Evolutionary conservation across 345 rosid genomes (phyloP).

Genomic region (Sonneratia alba): DNA sequence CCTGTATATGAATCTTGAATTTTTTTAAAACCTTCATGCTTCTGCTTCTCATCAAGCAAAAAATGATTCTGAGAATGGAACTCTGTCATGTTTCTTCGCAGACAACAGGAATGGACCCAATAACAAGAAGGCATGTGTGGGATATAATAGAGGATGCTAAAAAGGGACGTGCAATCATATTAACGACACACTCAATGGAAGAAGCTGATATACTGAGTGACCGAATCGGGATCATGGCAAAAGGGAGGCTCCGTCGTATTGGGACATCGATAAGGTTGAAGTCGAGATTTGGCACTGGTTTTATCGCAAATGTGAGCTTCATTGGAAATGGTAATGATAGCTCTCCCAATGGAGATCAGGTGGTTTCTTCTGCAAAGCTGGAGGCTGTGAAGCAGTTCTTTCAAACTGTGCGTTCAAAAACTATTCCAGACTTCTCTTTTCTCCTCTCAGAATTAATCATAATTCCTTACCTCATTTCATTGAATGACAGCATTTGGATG

Average conservation of each 20-base stretch:
- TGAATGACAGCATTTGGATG: constrained; percentile 52
- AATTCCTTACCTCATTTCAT: neutral
- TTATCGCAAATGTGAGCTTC: constrained; percentile 69
- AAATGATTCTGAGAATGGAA: neutral
- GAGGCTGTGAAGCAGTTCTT: constrained; percentile 66
- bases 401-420: constrained; percentile 40
- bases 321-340: constrained; percentile 10
- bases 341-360: neutral
- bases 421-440: neutral
- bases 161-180: constrained; percentile 71
- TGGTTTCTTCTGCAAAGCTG: constrained; percentile 18
- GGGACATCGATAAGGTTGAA: constrained; percentile 87
- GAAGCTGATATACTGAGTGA: constrained; percentile 90
- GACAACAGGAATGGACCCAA: constrained; percentile 95
- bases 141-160: constrained; percentile 78
- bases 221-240: constrained; percentile 89
- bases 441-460: neutral
- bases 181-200: constrained; percentile 94
- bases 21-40: neutral
- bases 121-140: constrained; percentile 92
- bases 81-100: constrained; percentile 17
- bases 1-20: constrained; percentile 34
- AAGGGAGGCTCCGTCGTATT: constrained; percentile 81
- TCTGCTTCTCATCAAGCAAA: too few species aligned
- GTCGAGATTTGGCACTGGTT: constrained; percentile 84